Base-by-base conservation (phyloP, 2,329 filamentous ascomycete genomes). In the Aspergillus unguis region DNA sequence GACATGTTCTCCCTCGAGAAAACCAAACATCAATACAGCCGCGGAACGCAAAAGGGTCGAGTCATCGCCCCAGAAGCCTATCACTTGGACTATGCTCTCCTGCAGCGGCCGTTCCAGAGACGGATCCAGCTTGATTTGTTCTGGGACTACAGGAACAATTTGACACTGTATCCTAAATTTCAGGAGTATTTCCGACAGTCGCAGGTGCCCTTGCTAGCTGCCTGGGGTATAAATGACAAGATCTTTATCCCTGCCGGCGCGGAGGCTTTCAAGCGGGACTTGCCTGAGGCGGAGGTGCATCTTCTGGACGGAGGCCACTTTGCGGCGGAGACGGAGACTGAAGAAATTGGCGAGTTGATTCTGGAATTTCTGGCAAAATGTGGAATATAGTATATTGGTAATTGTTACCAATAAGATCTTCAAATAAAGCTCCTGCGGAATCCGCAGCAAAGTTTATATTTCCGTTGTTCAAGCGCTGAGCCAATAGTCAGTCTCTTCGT, bases 241-340 rank as follows among this genome's bases (percentile, higher is more conserved):
- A 77, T 80, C 28, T 71, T 71, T 41, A 57, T 67, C 4, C 47
- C 74, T 0, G 57, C 74, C 0, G 82, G 81, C 0, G 81, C 81
- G 0, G 76, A 82, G 65, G 81, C 80, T 0, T 85, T 71, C 58
- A 75, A 74, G 60, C 68, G 61, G 25, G 81, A 85, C 67, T 64
- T 80, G 10, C 66, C 71, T 6, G 66, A 74, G 26, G 71, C 78
- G 4, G 75, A 80, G 62, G 61, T 83, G 36, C 69, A 75, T 55
- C 69, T 79, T 44, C 60, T 84, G 38, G 80, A 85, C 63, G 76
- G 75, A 1, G 80, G 80, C 0, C 81, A 85, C 68, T 84, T 84
- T 71, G 78, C 80, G 10, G 60, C 69, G 8, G 75, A 77, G 61
- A 76, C 67, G 51, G 65, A 74, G 44, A 62, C 66, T 4, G 62